A percentile compares a stretch with the other conserved stretches of the same genome.
Evolutionary conservation across 805 yeast species (phyloP).

Genomic region (Metschnikowia lochheadii): DNA sequence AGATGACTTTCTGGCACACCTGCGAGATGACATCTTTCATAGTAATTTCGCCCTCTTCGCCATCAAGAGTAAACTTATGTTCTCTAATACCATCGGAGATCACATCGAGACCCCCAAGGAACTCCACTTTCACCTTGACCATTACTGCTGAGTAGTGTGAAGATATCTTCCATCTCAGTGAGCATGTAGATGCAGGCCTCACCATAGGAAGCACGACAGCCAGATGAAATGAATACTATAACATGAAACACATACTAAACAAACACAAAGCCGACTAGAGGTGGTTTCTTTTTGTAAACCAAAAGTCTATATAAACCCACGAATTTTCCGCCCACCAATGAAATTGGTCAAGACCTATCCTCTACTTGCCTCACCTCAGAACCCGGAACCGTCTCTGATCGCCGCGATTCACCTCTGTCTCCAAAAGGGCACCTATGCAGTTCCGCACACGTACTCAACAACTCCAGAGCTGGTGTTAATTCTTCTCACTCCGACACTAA

Average conservation of each 20-base stretch:
- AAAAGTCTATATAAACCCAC: background rate
- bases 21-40: conserved; percentile 52
- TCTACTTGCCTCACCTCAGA: too few species aligned
- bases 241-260: too few species aligned
- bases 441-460: conserved; percentile 18
- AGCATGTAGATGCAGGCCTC: background rate
- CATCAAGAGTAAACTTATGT: conserved; percentile 42
- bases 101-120: conserved; percentile 78
- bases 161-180: conserved; percentile 1
- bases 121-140: conserved; percentile 40
- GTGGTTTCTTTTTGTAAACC: background rate
- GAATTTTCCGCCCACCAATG: too few species aligned
- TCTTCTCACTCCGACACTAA: conserved; percentile 2
- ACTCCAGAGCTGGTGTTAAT: background rate
- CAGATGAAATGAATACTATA: too few species aligned
- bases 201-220: too few species aligned
- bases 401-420: background rate
- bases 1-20: conserved; percentile 52
- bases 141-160: conserved; percentile 1
- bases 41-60: conserved; percentile 42
- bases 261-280: background rate
- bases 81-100: conserved; percentile 60
- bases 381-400: background rate
- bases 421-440: conserved; percentile 7
- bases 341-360: too few species aligned